Evolutionary conservation across 1,139 yeast genomes (phyloP), one percentile per base, ranked within the genome.

Genomic region (Yamadazyma dendronema): DNA sequence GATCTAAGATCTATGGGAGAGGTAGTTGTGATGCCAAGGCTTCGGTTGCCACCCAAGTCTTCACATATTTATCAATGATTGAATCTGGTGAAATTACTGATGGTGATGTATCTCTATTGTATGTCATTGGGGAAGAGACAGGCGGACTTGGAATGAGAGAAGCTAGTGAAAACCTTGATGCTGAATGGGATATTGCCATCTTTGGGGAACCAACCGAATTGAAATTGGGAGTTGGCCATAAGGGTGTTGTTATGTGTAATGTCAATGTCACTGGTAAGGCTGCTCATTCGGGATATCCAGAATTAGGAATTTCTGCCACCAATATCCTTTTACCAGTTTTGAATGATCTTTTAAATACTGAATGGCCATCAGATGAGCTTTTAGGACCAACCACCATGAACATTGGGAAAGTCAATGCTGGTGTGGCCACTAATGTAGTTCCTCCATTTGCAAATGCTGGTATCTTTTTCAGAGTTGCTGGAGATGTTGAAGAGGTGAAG

Each of bases 151-250:
- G 90, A 13, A 81, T 82, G 85, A 50, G 44, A 23, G 45, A 54
- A 21, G 84, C 76, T 2, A 44, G 51, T 35, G 50, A 58, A 30
- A 26, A 56, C 14, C 52, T 78, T 33, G 69, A 67, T 21, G 72
- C 72, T 10, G 52, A 57, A 2, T 83, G 87, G 86, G 77, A 76
- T 5, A 51, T 73, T 4, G 88, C 76, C 17, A 72, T 83, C 31
- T 82, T 82, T 56, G 89, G 89, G 11, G 90, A 83, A 52, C 89
- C 90, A 14, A 82, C 90, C 0, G 88, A 81, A 47, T 63, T 74
- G 53, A 80, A 79, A 49, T 65, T 83, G 17, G 87, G 85, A 2
- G 76, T 76, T 5, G 89, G 89, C 8, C 90, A 83, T 51, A 83
- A 83, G 53, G 83, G 90, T 50, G 54, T 64, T 43, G 65, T 65